Evolutionary conservation across 2,329 filamentous ascomycete species (phyloP), one percentile per base, ranked within the genome.

Genomic region (Pestalotiopsis sp.): DNA sequence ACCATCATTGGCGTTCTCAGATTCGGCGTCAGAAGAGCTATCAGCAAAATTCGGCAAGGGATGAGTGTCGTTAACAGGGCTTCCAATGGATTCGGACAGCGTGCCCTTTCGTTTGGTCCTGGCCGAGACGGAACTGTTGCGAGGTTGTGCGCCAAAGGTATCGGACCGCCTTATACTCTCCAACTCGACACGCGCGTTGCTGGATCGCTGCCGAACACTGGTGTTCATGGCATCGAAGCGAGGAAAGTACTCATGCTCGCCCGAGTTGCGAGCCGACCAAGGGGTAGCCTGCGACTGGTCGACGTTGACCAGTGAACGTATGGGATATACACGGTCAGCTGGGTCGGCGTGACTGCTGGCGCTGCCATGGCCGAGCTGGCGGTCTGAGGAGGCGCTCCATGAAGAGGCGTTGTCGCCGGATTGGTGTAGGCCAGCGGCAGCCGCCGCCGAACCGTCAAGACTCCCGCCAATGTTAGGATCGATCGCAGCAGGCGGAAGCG

Each of bases 281-380:
- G 73, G 71, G 7, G 68, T 84, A 80, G 68, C 76, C 73, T 71
- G 78, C 68, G 71, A 77, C 70, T 70, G 87, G 72, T 92, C 89
- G 55, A 94, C 88, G 6, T 88, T 92, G 26, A 95, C 84, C 57
- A 93, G 90, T n/a, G 92, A 94, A 62, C 92, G 88, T 39, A 95
- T 92, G n/a, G 92, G 92, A 67, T 92, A 95, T 4, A 95, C 91
- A 66, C 91, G 86, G 73, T 94, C 85, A 39, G 78, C 76, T 35
- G 76, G 74, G 62, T 81, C 80, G 24, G 75, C 74, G 62, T 71
- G 75, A 66, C 70, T 75, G 65, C 72, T 76, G 13, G 74, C 71
- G 66, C 74, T 75, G 40, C 70, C 71, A 60, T 79, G 72, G 14
- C 77, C 76, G 4, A 76, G 73, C 65, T 83, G 83, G 55, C 72